These are phyloP conservation scores for Stereum hirsutum DNA, from an alignment of 1,284 basidiomycete genomes.

Conservation along the genomic window DNA sequence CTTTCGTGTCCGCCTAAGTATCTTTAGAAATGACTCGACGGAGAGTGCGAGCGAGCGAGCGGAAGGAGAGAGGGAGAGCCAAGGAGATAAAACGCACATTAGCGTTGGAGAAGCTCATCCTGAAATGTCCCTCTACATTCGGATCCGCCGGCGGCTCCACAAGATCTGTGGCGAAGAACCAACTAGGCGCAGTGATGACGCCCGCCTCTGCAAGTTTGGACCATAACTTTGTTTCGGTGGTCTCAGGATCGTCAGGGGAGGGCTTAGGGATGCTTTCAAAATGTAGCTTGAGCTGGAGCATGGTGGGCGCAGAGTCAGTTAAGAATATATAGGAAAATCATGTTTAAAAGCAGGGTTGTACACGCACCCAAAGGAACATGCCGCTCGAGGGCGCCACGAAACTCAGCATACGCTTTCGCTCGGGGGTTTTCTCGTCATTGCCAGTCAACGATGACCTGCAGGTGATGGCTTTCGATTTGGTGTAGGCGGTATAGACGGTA, in stretches of 20 bases:
- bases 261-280: slow-evolving; percentile 50
- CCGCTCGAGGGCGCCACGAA: slow-evolving; percentile 65
- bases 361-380: slow-evolving; percentile 70
- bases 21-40: too few species aligned
- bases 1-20: too few species aligned
- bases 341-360: slow-evolving; percentile 15
- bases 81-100: too few species aligned
- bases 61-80: not conserved
- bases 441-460: slow-evolving; percentile 8
- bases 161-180: slow-evolving; percentile 38
- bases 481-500: slow-evolving; percentile 32
- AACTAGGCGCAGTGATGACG: slow-evolving; percentile 51
- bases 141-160: slow-evolving; percentile 18
- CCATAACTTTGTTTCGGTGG: slow-evolving; percentile 49
- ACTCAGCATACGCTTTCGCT: slow-evolving; percentile 38
- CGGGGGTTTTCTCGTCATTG: slow-evolving; percentile 30
- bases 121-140: slow-evolving; percentile 43
- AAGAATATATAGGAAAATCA: too few species aligned
- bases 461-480: slow-evolving; percentile 25
- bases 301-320: too few species aligned
- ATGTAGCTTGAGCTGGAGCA: slow-evolving; percentile 54
- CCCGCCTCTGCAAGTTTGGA: slow-evolving; percentile 45
- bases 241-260: slow-evolving; percentile 22
- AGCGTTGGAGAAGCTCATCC: slow-evolving; percentile 58
- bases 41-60: too few species aligned